Percentiles rank a stretch among this genome's conserved stretches.
Evolutionary conservation across 805 yeast species (phyloP).

Genomic region (Tetrapisispora fleetii): DNA sequence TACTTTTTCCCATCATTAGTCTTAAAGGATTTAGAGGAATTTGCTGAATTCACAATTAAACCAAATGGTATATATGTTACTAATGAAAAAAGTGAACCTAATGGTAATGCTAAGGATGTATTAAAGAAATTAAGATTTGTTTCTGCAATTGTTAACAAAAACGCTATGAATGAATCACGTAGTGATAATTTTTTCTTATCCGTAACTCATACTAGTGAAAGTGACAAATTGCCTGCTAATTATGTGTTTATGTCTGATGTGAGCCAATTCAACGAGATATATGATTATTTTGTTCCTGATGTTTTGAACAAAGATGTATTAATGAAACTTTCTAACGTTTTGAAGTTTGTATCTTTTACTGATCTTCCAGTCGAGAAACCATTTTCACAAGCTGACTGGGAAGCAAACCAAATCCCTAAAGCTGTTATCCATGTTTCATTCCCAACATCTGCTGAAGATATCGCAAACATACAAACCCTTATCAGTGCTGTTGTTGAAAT

Average conservation of each 20-base stretch:
- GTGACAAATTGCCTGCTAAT: constrained; percentile 55
- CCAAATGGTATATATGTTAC: constrained; percentile 32
- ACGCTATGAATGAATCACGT: constrained; percentile 68
- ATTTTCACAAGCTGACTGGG: constrained; percentile 42
- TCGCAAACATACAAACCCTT: constrained; percentile 39
- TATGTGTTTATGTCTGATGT: constrained; percentile 86
- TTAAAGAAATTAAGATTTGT: constrained; percentile 52
- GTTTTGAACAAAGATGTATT: constrained; percentile 34
- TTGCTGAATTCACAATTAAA: constrained; percentile 47
- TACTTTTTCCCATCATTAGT: constrained; percentile 47
- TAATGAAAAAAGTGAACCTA: constrained; percentile 18
- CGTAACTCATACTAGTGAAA: constrained; percentile 72
- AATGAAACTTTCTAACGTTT: constrained; percentile 33
- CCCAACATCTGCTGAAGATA: constrained; percentile 41
- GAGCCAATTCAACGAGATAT: constrained; percentile 63
- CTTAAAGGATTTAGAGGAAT: constrained; percentile 44
- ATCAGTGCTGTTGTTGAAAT: constrained; percentile 48
- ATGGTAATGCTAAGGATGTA: constrained; percentile 31
- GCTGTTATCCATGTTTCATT: constrained; percentile 46
- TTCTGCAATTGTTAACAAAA: constrained; percentile 77
- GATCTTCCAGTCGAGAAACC: constrained; percentile 80
- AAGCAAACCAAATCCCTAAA: constrained; percentile 38
- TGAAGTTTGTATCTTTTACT: constrained; percentile 68
- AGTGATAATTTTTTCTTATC: constrained; percentile 72
- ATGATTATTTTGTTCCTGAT: constrained; percentile 35